Evolutionary conservation across 768 basidiomycete species (phyloP), one percentile per base, ranked within the genome.

Genomic region (Mycena olivaceomarginata): DNA sequence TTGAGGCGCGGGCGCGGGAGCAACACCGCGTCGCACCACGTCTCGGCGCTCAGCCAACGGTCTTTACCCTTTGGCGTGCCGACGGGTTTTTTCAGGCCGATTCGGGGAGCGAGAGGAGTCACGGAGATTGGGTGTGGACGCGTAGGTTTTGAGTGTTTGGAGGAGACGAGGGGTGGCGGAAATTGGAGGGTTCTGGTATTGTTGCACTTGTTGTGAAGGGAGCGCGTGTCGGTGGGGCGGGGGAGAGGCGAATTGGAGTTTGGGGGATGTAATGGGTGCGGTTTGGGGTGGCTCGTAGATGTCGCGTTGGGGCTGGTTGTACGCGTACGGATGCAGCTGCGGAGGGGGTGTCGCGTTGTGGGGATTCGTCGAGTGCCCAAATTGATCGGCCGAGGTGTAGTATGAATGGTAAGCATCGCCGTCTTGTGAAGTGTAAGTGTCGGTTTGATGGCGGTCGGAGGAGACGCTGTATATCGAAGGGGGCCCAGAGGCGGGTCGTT

Each of bases 1-100:
- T 90, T 91, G 80, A 96, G 90, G 67, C 94, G 88, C 15, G 95
- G 95, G 1, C 94, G 91, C 4, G 95, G 95, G 72, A 96, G 93
- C 37, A 96, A 83, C 11, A 96, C 80, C 0, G 94, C 95, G 77
- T 96, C 94, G 84, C 95, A 96, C 94, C 95, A 95, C 20, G 93
- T 92, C 85, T 96, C 94, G 0, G 94, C 91, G 3, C 92, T 91
- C 2, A 95, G 81, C 94, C 94, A 95, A 8, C 92, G 87, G 41
- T 94, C 92, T 77, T 88, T 91, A 15, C 86, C 87, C 80, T 88
- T 92, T 37, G 85, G 78, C 56, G 79, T 64, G 72, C 72, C 1
- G 70, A 56, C 77, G 80, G 81, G 78, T 74, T 82, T 84, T 51
- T 76, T 76, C 11, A 66, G 43, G 18, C 77, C 77, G 76, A 39